Conservation (phyloP, 2,329 filamentous ascomycete species). For the Penicillium capsulatum region DNA sequence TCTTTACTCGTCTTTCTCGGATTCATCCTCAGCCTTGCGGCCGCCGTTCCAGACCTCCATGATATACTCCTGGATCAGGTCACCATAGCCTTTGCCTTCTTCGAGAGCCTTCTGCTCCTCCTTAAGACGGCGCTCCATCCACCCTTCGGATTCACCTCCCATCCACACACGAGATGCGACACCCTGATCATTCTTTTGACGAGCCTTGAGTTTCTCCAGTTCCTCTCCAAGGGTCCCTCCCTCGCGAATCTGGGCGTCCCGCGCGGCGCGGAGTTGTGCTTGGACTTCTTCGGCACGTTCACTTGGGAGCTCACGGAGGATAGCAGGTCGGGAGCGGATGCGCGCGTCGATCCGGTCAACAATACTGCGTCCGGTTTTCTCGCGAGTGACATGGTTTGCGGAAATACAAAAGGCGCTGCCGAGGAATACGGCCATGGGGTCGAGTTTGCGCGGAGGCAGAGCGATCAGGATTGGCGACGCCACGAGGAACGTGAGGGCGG, state of each 20-base stretch:
- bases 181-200: conserved; percentile 29
- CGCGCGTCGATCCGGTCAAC: conserved; percentile 30
- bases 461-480: conserved; percentile 31
- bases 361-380: conserved; percentile 35
- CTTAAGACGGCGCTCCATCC: conserved; percentile 40
- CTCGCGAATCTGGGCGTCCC: conserved; percentile 25
- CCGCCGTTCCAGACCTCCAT: conserved; percentile 46
- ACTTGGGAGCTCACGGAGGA: conserved; percentile 27
- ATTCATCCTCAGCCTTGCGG: conserved; percentile 23
- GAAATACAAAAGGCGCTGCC: conserved; percentile 39
- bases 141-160: conserved; percentile 41
- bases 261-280: conserved; percentile 26
- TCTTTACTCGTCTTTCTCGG: not conserved
- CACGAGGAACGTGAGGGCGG: conserved; percentile 37
- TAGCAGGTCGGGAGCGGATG: conserved; percentile 16
- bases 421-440: conserved; percentile 37
- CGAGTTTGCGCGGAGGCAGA: conserved; percentile 38
- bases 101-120: conserved; percentile 44
- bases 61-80: conserved; percentile 46
- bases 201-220: conserved; percentile 32
- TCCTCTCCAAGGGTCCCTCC: conserved; percentile 23
- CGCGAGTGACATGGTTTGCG: conserved; percentile 37
- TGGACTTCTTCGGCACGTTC: conserved; percentile 35
- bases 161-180: conserved; percentile 37
- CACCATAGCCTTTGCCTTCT: conserved; percentile 43